A percentile compares a stretch with the other conserved stretches of the same genome.
These are phyloP conservation scores for Leptographium lundbergii DNA, from an alignment of 2,329 filamentous ascomycete genomes.

Conservation along the genomic window DNA sequence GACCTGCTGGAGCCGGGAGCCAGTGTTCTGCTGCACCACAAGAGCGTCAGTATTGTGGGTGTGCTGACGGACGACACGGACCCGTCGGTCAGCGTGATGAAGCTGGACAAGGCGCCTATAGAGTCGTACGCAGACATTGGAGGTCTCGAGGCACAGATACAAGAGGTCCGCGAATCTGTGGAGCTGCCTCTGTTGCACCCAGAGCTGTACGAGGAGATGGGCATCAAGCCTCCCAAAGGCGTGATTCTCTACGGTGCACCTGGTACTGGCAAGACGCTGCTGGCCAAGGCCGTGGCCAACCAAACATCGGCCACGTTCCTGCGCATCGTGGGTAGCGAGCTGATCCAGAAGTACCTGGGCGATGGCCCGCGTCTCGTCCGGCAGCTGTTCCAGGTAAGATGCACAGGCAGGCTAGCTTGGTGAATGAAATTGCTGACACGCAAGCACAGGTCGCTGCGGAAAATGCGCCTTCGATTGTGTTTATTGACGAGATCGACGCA, in stretches of 20 bases:
- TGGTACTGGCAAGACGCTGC: constrained; percentile 88
- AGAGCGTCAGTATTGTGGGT: constrained; percentile 94
- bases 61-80: constrained; percentile 94
- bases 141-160: constrained; percentile 87
- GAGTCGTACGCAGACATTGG: constrained; percentile 98
- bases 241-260: constrained; percentile 97
- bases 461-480: constrained; percentile 92
- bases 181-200: constrained; percentile 90
- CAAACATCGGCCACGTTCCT: constrained; percentile 98
- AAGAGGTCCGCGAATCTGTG: constrained; percentile 94
- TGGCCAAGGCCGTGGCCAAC: constrained; percentile 96
- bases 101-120: constrained; percentile 95
- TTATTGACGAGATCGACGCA: constrained; percentile 98
- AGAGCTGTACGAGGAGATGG: constrained; percentile 98
- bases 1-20: constrained; percentile 93
- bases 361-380: constrained; percentile 90
- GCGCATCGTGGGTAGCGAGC: constrained; percentile 89
- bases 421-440: background rate
- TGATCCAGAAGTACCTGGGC: constrained; percentile 98
- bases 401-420: constrained; percentile 6
- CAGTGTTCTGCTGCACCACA: constrained; percentile 90
- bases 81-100: constrained; percentile 95
- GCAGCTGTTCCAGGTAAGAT: constrained; percentile 74
- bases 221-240: constrained; percentile 98
- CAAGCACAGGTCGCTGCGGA: constrained; percentile 67